Percentiles rank a stretch among this genome's conserved stretches.
Evolutionary conservation across 2,329 filamentous ascomycete genomes (phyloP).

Genomic region (Ophiocordyceps polyrhachis-furcata): DNA sequence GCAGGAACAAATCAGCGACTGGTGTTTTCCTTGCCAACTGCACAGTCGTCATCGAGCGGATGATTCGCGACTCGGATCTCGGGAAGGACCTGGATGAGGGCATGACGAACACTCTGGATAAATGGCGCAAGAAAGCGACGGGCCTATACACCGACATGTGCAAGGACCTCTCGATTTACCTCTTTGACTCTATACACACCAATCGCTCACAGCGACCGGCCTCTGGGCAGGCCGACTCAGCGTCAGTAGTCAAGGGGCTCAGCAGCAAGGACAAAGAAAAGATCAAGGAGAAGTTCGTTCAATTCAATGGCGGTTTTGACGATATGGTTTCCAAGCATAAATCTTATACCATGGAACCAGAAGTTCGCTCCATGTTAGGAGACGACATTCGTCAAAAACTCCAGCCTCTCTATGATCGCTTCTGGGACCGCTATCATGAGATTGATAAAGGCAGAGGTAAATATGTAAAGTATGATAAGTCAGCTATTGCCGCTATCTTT

Average conservation of each 20-base stretch:
- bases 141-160: constrained; percentile 70
- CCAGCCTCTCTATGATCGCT: constrained; percentile 83
- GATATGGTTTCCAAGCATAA: constrained; percentile 74
- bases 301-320: constrained; percentile 82
- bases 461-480: constrained; percentile 94
- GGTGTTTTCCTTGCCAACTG: constrained; percentile 88
- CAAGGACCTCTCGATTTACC: constrained; percentile 67
- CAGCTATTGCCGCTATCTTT: constrained; percentile 50
- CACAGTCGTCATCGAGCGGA: constrained; percentile 65
- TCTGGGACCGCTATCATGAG: constrained; percentile 95
- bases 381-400: constrained; percentile 81
- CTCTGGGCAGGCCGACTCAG: constrained; percentile 62
- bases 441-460: constrained; percentile 96
- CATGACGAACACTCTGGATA: constrained; percentile 45
- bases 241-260: constrained; percentile 65
- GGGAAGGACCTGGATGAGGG: constrained; percentile 48
- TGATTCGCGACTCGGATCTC: constrained; percentile 67
- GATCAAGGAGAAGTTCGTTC: constrained; percentile 89
- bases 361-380: constrained; percentile 64
- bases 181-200: constrained; percentile 86
- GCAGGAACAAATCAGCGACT: constrained; percentile 55
- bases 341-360: constrained; percentile 70
- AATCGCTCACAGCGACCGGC: constrained; percentile 54
- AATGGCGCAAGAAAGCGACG: constrained; percentile 75
- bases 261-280: constrained; percentile 84